Evolutionary conservation across 768 basidiomycete species (phyloP), one percentile per base, ranked within the genome.

Genomic region (Galerina sulciceps): DNA sequence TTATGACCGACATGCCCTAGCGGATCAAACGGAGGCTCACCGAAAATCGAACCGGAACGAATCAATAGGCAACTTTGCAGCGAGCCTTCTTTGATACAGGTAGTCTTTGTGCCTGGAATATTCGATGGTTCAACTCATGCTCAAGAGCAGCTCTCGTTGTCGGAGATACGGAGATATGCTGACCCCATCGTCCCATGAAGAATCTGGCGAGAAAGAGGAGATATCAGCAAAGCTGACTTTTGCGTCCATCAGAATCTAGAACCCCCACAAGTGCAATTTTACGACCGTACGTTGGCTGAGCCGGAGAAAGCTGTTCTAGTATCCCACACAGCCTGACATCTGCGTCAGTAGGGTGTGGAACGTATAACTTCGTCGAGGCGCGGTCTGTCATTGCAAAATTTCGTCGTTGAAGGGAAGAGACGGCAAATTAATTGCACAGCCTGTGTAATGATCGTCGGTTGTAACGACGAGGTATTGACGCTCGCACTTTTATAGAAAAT

Each of bases 1-100:
- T 14, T 15, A 42, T 36, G 34, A 50, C 22, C 23, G 22, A 55
- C 17, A 20, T 55, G 49, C 31, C 35, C 38, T 31, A 52, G n/a
- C 34, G 18, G 17, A 13, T 31, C 35, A 49, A 49, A 51, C 55
- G 17, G 44, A n/a, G 43, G 67, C 83, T 55, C 66, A 92, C 90
- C 91, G 84, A 74, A 94, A 94, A 71, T 94, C 92, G 66, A 94
- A 93, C 34, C 91, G 83, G 69, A 94, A 93, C 2, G 91, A 93
- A 70, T 94, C 92, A 20, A 90, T 66, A 0, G 90, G 88, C 13
- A 93, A 71, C 37, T 76, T 78, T 38, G 72, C 69, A 2, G 89
- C 90, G 17, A 94, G 84, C 13, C 81, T 84, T 67, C 87, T 88
- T 71, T 90, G 88, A 76, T 89, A 93, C 47, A 94, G 70, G 73